These are phyloP conservation scores for Plasmodium relictum DNA, from an alignment of 169 alveolate genomes.

Conservation along the genomic window DNA sequence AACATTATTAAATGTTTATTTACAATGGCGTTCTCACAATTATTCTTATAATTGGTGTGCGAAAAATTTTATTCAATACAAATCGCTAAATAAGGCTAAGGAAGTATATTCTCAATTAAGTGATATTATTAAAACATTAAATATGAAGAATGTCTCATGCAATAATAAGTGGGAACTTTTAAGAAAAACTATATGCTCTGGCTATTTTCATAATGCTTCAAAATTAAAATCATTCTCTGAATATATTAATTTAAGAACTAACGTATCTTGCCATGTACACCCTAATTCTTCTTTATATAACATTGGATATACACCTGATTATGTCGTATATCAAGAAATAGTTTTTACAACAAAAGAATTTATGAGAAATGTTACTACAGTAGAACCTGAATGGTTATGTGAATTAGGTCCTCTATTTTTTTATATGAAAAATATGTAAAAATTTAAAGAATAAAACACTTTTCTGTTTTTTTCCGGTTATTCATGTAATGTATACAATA, in stretches of 20 bases:
- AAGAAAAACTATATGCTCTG: slow-evolving; percentile 98
- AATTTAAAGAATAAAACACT: too few species aligned
- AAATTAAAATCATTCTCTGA: slow-evolving; percentile 99
- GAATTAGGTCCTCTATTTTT: slow-evolving; percentile 91
- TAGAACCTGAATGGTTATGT: slow-evolving; percentile 99
- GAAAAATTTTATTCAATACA: slow-evolving; percentile 81
- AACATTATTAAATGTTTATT: slow-evolving; percentile 97
- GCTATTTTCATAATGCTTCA: slow-evolving; percentile 99
- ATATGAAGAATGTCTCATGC: slow-evolving; percentile 76
- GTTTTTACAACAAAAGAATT: slow-evolving; percentile 99
- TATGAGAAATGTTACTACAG: slow-evolving; percentile 98
- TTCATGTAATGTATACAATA: too few species aligned
- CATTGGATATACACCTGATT: slow-evolving; percentile 99
- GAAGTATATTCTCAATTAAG: slow-evolving; percentile 92
- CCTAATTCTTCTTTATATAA: slow-evolving; percentile 99
- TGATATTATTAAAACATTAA: slow-evolving; percentile 82
- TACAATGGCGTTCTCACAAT: slow-evolving; percentile 97
- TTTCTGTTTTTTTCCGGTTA: too few species aligned
- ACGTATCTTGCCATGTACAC: slow-evolving; percentile 98
- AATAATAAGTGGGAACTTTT: slow-evolving; percentile 86
- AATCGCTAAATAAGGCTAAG: slow-evolving; percentile 77
- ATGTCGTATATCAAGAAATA: slow-evolving; percentile 99
- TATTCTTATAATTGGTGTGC: slow-evolving; percentile 82
- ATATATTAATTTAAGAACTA: slow-evolving; percentile 97
- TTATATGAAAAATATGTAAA: slow-evolving; percentile 81